Evolutionary conservation across 441 rosid genomes (phyloP).

Genomic region (Croton laevigatus): DNA sequence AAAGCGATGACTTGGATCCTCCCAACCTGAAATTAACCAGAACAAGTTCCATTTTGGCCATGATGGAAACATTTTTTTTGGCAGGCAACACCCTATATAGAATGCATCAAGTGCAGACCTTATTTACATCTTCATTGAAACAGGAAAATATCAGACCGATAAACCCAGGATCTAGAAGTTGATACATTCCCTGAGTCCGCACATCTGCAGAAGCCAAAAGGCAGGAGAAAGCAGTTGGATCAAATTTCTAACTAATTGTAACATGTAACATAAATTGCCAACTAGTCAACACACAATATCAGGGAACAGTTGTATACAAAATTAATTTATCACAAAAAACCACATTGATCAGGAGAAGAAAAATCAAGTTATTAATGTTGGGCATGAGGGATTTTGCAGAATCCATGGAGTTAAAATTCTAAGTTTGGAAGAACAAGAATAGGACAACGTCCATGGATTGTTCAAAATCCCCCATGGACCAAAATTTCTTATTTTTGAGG

Average conservation of each 20-base stretch:
- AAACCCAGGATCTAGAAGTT: conserved; percentile 95
- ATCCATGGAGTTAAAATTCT: too few species aligned
- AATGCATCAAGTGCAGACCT: conserved; percentile 42
- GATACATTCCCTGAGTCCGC: conserved; percentile 97
- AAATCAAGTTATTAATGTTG: neutral
- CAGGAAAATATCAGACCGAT: conserved; percentile 92
- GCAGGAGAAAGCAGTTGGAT: conserved; percentile 7
- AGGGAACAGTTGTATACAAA: neutral
- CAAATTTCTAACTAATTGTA: conserved; percentile 17
- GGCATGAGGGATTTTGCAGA: too few species aligned
- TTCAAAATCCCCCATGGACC: too few species aligned
- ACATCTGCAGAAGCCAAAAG: conserved; percentile 64
- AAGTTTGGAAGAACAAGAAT: too few species aligned
- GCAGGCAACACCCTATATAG: conserved; percentile 3
- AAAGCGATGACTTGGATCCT: conserved; percentile 96
- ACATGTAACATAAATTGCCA: neutral
- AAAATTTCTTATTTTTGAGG: too few species aligned
- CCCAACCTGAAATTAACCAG: conserved; percentile 65
- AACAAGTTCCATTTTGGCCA: conserved; percentile 16
- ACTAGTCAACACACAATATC: neutral
- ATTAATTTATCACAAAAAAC: neutral
- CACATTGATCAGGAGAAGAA: neutral
- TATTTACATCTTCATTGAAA: conserved; percentile 79
- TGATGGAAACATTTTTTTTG: conserved; percentile 10
- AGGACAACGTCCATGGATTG: too few species aligned